Evolutionary conservation across 2,329 filamentous ascomycete species (phyloP).

Genomic region (Kalaharituber pfeilii): DNA sequence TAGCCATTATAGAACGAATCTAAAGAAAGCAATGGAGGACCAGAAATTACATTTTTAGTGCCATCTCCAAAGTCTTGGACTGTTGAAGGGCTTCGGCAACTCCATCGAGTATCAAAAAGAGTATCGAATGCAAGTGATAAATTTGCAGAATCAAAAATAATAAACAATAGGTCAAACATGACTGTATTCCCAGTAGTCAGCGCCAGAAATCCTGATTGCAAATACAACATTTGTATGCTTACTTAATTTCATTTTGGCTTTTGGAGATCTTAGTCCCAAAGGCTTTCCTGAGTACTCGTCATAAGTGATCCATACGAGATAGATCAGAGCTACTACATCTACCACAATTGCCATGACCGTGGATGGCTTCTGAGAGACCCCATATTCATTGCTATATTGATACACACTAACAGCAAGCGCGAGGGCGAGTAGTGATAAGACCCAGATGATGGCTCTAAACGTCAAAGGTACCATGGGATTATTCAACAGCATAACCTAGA

Average conservation of each 20-base stretch:
- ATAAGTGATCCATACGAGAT: slow-evolving; percentile 83
- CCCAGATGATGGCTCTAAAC: slow-evolving; percentile 65
- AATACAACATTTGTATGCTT: slow-evolving; percentile 2
- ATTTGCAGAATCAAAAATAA: slow-evolving; percentile 95
- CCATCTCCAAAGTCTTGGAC: slow-evolving; percentile 2
- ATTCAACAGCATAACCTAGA: slow-evolving; percentile 45
- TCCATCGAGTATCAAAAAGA: slow-evolving; percentile 45
- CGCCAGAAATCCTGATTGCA: background rate
- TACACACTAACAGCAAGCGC: slow-evolving; percentile 62
- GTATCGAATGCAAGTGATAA: slow-evolving; percentile 82
- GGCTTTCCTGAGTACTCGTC: slow-evolving; percentile 95
- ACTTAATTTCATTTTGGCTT: slow-evolving; percentile 63
- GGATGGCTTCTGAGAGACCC: slow-evolving; percentile 48
- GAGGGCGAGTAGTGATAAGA: slow-evolving; percentile 66
- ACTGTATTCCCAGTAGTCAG: slow-evolving; percentile 31
- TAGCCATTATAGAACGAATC: slow-evolving; percentile 2
- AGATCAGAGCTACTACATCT: slow-evolving; percentile 73
- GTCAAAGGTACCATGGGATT: slow-evolving; percentile 73
- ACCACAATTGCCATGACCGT: slow-evolving; percentile 79
- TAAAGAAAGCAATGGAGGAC: background rate
- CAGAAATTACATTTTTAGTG: slow-evolving; percentile 7
- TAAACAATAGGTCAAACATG: slow-evolving; percentile 51
- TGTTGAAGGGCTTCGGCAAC: slow-evolving; percentile 30
- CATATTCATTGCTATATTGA: slow-evolving; percentile 35
- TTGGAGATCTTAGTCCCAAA: slow-evolving; percentile 64